Conservation (phyloP, 2,329 filamentous ascomycete genomes). For the Clonostachys rhizophaga region DNA sequence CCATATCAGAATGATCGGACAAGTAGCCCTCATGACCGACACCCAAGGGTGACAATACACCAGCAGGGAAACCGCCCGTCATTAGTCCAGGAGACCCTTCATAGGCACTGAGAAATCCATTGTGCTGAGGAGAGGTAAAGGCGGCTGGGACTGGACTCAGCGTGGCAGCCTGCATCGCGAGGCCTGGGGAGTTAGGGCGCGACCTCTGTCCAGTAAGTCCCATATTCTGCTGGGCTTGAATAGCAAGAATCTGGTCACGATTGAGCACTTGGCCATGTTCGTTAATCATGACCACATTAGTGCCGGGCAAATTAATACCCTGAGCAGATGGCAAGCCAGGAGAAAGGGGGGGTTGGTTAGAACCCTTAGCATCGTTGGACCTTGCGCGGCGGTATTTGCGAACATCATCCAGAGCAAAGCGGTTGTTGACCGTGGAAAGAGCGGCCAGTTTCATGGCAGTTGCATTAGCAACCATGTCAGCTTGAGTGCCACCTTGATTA, state of each 20-base stretch:
- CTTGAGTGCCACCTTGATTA: constrained; percentile 59
- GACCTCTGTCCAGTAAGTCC: constrained; percentile 69
- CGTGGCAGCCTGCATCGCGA: constrained; percentile 65
- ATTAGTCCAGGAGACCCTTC: constrained; percentile 68
- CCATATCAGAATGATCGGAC: constrained; percentile 90
- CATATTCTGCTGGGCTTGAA: constrained; percentile 65
- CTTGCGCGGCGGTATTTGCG: constrained; percentile 91
- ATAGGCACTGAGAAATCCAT: constrained; percentile 88
- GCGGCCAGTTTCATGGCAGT: constrained; percentile 98
- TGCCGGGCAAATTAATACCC: constrained; percentile 57
- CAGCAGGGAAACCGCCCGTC: constrained; percentile 63
- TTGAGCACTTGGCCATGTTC: constrained; percentile 85
- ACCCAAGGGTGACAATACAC: constrained; percentile 70
- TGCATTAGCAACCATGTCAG: constrained; percentile 97
- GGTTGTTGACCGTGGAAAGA: constrained; percentile 95
- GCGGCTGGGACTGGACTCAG: constrained; percentile 56
- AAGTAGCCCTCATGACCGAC: constrained; percentile 78
- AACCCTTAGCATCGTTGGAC: constrained; percentile 74
- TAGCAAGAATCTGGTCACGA: constrained; percentile 76
- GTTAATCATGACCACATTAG: constrained; percentile 90
- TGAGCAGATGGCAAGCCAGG: constrained; percentile 50
- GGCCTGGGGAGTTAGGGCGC: constrained; percentile 82
- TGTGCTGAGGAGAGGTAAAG: constrained; percentile 87
- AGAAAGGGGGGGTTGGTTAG: constrained; percentile 57
- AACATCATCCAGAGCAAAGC: constrained; percentile 93